Conservation (phyloP, 805 yeast species). For the Cyberlindnera euphorbiiphila region DNA sequence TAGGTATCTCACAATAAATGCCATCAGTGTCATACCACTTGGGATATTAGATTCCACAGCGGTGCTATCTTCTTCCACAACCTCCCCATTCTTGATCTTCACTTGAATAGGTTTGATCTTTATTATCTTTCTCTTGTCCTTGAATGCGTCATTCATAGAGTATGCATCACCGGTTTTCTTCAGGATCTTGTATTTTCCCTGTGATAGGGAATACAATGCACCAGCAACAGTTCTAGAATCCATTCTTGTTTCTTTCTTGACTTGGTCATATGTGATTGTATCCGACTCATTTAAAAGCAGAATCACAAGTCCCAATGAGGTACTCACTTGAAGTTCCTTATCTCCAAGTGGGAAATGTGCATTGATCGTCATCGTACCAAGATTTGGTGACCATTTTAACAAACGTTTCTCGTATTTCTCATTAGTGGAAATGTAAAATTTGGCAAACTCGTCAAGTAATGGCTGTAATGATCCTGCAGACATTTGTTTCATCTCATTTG, state of each 20-base stretch:
- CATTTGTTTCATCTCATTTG: conserved; percentile 4
- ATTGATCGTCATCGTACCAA: conserved; percentile 21
- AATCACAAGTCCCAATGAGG: conserved; percentile 21
- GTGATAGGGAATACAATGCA: conserved; percentile 23
- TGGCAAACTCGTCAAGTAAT: conserved; percentile 9
- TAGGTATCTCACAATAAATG: conserved; percentile 22
- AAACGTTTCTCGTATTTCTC: conserved; percentile 10
- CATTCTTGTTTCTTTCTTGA: conserved; percentile 12
- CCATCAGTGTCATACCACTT: conserved; percentile 11
- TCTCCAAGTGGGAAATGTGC: conserved; percentile 16
- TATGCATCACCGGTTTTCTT: conserved; percentile 10
- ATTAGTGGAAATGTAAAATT: conserved; percentile 13
- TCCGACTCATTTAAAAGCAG: conserved; percentile 20
- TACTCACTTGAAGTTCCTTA: conserved; percentile 21
- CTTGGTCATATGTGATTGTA: conserved; percentile 13
- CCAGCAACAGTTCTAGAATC: conserved; percentile 18
- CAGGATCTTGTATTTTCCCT: conserved; percentile 21
- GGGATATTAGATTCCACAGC: neutral
- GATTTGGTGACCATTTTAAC: conserved; percentile 21
- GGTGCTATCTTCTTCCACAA: conserved; percentile 11
- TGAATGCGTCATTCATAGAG: conserved; percentile 19
- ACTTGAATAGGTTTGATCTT: conserved; percentile 21
- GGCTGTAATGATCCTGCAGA: conserved; percentile 13
- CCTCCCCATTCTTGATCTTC: conserved; percentile 17
- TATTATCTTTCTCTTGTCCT: conserved; percentile 13